Conservation (phyloP, 1,139 yeast genomes). For the Zygotorulaspora mrakii region DNA sequence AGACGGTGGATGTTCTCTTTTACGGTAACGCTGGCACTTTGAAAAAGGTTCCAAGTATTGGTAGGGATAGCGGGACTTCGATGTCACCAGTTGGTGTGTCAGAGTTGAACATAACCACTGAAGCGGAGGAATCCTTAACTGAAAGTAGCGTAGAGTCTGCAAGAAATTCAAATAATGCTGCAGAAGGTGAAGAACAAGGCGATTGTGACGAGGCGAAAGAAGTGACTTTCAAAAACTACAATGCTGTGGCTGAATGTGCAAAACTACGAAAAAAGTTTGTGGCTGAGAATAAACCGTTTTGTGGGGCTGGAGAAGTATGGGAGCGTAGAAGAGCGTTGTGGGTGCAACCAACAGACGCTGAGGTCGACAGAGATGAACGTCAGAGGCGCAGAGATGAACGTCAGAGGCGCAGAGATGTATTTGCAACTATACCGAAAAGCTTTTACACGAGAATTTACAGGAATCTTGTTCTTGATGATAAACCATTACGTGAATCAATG, state of each 20-base stretch:
- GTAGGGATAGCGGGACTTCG: conserved; percentile 25
- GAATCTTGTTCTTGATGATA: conserved; percentile 55
- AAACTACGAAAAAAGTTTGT: conserved; percentile 29
- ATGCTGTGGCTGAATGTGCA: conserved; percentile 34
- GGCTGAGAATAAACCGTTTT: conserved; percentile 37
- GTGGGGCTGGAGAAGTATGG: conserved; percentile 56
- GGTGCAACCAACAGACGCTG: conserved; percentile 41
- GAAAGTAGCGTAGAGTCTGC: conserved; percentile 8
- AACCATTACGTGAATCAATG: conserved; percentile 52
- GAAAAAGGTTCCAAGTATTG: conserved; percentile 11
- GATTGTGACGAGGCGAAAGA: conserved; percentile 21
- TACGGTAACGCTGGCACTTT: conserved; percentile 7
- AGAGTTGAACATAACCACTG: conserved; percentile 15
- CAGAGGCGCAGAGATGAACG: conserved; percentile 22
- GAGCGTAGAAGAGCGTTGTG: conserved; percentile 55
- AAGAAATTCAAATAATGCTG: conserved; percentile 3
- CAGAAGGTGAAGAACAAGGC: conserved; percentile 19
- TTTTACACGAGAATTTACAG: conserved; percentile 55
- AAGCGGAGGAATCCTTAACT: conserved; percentile 13
- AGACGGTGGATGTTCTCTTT: conserved; percentile 26
- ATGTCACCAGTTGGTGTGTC: conserved; percentile 17
- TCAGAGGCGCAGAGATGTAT: conserved; percentile 20
- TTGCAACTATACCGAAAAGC: conserved; percentile 37
- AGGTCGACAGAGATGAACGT: conserved; percentile 20
- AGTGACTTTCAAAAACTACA: conserved; percentile 33